phyloP scores from a whole-genome alignment of 208 protist genomes.

The Leishmania martiniquensis region DNA sequence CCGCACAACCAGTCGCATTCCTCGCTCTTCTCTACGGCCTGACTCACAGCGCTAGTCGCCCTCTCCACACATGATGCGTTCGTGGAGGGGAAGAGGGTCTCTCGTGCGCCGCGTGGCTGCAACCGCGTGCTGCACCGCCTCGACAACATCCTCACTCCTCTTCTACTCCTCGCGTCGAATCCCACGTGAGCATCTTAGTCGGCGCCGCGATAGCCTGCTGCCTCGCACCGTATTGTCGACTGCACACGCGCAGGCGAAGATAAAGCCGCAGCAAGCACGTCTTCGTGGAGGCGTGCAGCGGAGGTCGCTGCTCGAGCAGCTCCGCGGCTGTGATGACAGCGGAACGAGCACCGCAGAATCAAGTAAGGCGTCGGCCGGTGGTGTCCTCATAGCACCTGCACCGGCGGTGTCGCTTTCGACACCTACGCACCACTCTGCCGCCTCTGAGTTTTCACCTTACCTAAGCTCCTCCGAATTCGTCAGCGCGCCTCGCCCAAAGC shows the following conservation, averaged over 20 bases:
- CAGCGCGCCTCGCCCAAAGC: background rate
- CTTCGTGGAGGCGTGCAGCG: constrained; percentile 9
- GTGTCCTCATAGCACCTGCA: background rate
- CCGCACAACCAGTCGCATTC: too few relatives aligned
- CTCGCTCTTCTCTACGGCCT: too few relatives aligned
- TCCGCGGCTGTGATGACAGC: background rate
- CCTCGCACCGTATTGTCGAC: background rate
- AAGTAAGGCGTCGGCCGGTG: background rate
- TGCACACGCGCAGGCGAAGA: background rate
- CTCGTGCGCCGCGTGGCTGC: background rate
- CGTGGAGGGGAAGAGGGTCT: background rate
- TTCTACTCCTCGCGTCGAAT: background rate
- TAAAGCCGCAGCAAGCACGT: background rate
- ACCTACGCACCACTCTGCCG: background rate
- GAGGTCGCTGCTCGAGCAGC: constrained; percentile 18
- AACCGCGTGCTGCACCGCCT: background rate
- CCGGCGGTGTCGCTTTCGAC: background rate
- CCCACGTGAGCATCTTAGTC: background rate
- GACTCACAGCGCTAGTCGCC: background rate
- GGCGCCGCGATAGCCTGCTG: background rate
- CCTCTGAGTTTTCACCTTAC: background rate
- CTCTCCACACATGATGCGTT: background rate
- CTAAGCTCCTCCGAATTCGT: background rate
- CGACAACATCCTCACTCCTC: background rate
- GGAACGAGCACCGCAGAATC: background rate